phyloP scores from a whole-genome alignment of 306 rosid genomes.

The Glycine latifolia region DNA sequence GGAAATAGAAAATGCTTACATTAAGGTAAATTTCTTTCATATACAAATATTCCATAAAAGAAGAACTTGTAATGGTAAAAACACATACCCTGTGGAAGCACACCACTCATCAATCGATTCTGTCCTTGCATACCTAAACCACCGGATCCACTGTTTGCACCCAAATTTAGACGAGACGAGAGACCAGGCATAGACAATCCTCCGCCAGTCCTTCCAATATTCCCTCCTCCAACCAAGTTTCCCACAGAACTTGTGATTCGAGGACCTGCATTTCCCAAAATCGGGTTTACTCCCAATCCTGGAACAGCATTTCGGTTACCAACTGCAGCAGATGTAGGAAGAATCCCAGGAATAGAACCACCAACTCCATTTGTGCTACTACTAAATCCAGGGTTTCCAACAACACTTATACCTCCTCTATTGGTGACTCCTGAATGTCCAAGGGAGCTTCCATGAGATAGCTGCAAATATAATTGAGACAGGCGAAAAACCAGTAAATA shows the following conservation, averaged over 20 bases:
- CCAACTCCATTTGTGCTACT: conserved; percentile 96
- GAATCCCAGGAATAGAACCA: conserved; percentile 97
- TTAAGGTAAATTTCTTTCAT: no score
- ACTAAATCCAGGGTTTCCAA: conserved; percentile 97
- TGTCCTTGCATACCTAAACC: conserved; percentile 89
- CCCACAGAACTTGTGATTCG: conserved; percentile 96
- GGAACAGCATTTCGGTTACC: conserved; percentile 96
- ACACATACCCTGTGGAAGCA: conserved; percentile 88
- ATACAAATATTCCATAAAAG: no score
- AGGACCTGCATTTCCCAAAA: conserved; percentile 86
- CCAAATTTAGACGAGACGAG: conserved; percentile 79
- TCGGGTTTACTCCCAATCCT: conserved; percentile 95
- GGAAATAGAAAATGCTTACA: no score
- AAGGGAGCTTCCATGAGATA: conserved; percentile 84
- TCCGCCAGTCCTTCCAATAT: conserved; percentile 86
- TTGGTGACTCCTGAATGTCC: conserved; percentile 76
- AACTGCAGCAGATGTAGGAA: conserved; percentile 92
- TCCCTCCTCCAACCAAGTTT: conserved; percentile 94
- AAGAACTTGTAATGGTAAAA: conserved; percentile 9
- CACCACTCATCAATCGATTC: conserved; percentile 83
- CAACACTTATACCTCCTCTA: conserved; percentile 98
- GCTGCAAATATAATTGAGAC: conserved; percentile 59
- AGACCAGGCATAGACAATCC: conserved; percentile 92
- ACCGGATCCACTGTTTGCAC: conserved; percentile 86
- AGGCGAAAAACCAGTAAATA: conserved; percentile 9